A percentile compares a stretch with the other conserved stretches of the same genome.
phyloP scores from a whole-genome alignment of 106 monocot genomes.

The Triglochin maritima region DNA sequence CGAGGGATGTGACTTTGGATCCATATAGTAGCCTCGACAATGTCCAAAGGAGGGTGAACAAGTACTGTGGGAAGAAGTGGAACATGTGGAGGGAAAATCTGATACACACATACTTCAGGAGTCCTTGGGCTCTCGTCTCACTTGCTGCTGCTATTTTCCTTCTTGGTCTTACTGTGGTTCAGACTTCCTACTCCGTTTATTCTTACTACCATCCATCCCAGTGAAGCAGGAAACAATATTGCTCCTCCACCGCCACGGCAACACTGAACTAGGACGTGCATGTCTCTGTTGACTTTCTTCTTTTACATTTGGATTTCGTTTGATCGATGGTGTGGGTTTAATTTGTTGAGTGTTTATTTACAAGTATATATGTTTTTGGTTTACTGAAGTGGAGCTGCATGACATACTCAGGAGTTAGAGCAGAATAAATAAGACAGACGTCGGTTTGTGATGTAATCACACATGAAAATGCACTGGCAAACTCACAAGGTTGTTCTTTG shows the following conservation, averaged over 20 bases:
- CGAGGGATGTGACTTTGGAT: constrained; percentile 52
- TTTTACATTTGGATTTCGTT: no score
- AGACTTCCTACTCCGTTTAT: constrained; percentile 46
- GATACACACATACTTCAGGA: constrained; percentile 76
- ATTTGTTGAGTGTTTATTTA: no score
- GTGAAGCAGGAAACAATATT: background rate
- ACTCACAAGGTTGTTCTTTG: constrained; percentile 58
- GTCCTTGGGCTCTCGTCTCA: constrained; percentile 69
- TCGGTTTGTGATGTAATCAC: no score
- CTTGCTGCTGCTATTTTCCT: constrained; percentile 71
- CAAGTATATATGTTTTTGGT: no score
- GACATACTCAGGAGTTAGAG: no score
- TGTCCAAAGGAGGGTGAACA: constrained; percentile 43
- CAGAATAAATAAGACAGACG: no score
- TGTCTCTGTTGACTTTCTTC: background rate
- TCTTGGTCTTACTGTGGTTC: constrained; percentile 38
- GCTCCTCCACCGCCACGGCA: background rate
- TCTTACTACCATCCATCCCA: constrained; percentile 19
- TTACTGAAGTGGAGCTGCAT: no score
- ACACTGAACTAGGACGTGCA: background rate
- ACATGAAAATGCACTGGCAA: background rate
- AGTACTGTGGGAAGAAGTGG: constrained; percentile 51
- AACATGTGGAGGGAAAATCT: constrained; percentile 78
- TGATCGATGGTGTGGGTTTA: no score
- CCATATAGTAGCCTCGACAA: constrained; percentile 39